These are phyloP conservation scores for Ustilago shanxiensis DNA, from an alignment of 1,284 basidiomycete genomes.

Conservation along the genomic window DNA sequence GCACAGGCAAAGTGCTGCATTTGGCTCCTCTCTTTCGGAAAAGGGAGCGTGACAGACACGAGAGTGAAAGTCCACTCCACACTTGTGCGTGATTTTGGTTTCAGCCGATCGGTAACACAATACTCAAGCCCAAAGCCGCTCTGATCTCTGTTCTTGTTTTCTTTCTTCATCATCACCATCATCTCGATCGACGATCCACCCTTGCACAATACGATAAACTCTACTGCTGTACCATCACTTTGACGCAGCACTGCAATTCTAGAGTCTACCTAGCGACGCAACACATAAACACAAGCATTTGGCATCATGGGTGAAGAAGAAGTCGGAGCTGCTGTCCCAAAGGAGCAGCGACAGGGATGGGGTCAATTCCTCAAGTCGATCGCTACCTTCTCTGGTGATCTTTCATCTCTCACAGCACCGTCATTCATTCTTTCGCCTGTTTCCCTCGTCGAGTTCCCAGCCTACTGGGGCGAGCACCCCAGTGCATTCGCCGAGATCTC, in stretches of 20 bases:
- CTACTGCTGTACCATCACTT: not conserved
- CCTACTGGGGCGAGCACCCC: constrained; percentile 70
- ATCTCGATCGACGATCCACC: not conserved
- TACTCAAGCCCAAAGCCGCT: not conserved
- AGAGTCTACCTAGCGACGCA: not conserved
- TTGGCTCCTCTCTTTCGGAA: not conserved
- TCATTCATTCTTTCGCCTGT: constrained; percentile 72
- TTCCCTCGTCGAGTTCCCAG: constrained; percentile 67
- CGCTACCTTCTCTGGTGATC: constrained; percentile 77
- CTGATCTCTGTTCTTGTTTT: not conserved
- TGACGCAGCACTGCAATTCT: not conserved
- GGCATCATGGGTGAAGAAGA: constrained; percentile 58
- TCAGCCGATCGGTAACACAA: not conserved
- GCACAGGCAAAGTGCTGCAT: constrained; percentile 1
- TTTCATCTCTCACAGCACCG: constrained; percentile 94
- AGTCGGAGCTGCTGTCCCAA: constrained; percentile 54
- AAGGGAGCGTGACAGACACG: too few relatives aligned
- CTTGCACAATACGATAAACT: not conserved
- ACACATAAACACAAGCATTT: constrained; percentile 12
- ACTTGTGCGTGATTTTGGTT: constrained; percentile 4
- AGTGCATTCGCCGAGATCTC: constrained; percentile 59
- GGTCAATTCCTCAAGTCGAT: constrained; percentile 67
- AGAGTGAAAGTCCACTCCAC: not conserved
- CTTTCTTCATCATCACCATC: not conserved
- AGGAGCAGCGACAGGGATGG: constrained; percentile 64